Base-by-base conservation (phyloP, 1,284 basidiomycete species). In the Microstroma glucosiphilum region DNA sequence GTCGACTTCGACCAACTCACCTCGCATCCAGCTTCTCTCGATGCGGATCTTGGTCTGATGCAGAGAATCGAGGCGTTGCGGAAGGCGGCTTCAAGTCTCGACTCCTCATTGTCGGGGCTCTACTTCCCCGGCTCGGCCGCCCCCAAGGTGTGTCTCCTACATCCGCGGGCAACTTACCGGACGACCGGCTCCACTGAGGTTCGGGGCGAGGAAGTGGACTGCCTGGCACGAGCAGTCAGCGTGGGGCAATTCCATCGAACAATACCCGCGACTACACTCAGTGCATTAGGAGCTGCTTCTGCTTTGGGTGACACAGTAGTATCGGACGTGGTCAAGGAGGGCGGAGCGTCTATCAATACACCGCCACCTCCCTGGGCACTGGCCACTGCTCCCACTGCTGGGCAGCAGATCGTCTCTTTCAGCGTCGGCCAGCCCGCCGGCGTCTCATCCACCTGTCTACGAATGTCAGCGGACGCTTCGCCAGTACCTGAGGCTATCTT, bases 131-230 rank as follows among this genome's bases (percentile, higher is more conserved):
- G 51, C 6, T 54, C 51, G 51, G 51, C 73, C 2, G 71, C 73
- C 17, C 77, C 77, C 15, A 79, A 79, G 57, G 71, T 79, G 58
- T 75, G 75, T 66, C 67, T 79, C 48, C 65, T 79, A 21, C 68
- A 69, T 42, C 72, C 72, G 0, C 64, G 64, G 8, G 7, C 57
- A 1, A 59, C 64, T 0, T 79, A 78, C 58, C 62, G 60, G 1
- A 72, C 68, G 1, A 75, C 74, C 12, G 69, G 69, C 0, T 71
- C 69, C 11, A 40, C 48, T 17, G 26, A 21, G 1, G 57, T 78
- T 8, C 1, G 21, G 0, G 60, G 56, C 2, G 23, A 62, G 0
- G 57, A 65, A 9, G 72, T 74, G 66, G 69, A 79, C 46, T 11
- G 75, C 23, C 53, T 78, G 7, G 64, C 74, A 15, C 66, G 77